phyloP scores from a whole-genome alignment of 345 rosid genomes.

The Heritiera littoralis region DNA sequence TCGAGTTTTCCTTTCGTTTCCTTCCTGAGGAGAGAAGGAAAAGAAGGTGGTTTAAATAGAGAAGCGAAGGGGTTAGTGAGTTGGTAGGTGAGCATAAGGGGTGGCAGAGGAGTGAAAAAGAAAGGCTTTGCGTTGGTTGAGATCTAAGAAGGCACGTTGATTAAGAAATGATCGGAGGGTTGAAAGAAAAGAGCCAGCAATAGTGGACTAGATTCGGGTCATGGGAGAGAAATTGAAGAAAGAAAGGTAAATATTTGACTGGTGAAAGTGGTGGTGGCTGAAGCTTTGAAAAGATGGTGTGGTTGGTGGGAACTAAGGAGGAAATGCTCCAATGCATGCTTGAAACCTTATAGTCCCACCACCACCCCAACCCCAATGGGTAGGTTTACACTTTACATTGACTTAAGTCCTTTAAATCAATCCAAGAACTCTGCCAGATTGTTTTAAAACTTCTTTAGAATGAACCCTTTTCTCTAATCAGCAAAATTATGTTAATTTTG shows the following conservation, averaged over 20 bases:
- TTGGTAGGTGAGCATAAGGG: constrained; percentile 16
- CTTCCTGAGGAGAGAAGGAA: constrained; percentile 27
- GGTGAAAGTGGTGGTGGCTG: constrained; percentile 19
- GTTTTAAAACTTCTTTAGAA: too few species aligned
- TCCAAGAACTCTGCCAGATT: too few species aligned
- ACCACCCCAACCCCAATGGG: background rate
- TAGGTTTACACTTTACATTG: background rate
- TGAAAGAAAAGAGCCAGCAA: background rate
- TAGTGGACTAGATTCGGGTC: background rate
- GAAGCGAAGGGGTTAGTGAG: background rate
- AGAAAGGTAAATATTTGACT: constrained; percentile 12
- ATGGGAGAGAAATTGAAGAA: background rate
- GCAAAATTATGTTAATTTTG: too few species aligned
- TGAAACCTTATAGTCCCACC: background rate
- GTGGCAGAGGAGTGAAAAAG: background rate
- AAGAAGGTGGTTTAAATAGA: constrained; percentile 15
- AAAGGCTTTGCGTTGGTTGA: constrained; percentile 23
- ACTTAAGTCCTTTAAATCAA: background rate
- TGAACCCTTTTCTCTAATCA: too few species aligned
- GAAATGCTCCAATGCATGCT: background rate
- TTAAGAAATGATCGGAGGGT: background rate
- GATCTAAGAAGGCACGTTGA: constrained; percentile 25
- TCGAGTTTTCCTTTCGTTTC: constrained; percentile 11
- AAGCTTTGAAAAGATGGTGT: background rate
- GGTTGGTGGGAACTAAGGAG: constrained; percentile 19